Base-by-base conservation (phyloP, 2,329 filamentous ascomycete species). In the Aureobasidium sp. region DNA sequence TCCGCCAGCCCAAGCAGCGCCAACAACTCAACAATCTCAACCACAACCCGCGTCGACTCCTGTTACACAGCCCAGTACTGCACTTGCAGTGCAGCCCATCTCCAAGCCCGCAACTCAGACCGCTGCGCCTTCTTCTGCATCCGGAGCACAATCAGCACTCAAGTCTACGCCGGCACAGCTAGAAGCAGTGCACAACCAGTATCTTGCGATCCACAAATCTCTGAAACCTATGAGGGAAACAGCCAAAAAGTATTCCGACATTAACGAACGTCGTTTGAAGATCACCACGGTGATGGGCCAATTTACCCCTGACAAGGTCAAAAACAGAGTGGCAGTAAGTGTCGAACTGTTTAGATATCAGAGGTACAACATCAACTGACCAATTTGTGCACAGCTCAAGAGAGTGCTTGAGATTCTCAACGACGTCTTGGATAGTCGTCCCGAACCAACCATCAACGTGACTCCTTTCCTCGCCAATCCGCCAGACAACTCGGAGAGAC, bases 281-380 rank as follows among this genome's bases (percentile, higher is more conserved):
- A 85, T 94, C 59, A 82, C 83, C 42, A 88, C 87, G 68, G 85
- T 82, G 21, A 81, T 93, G 60, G 90, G 90, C 7, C 89, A 94
- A 70, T 75, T 91, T 32, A 87, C 86, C 1, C 81, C 81, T 42
- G 86, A 83, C 62, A 86, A 83, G 67, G 82, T 81, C 11, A 81
- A 80, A 27, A 91, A 91, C 67, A 80, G 75, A 55, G 69, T 74
- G 63, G 81, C 82, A 66, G 83, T 86, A 75, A 67, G 78, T 74
- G 30, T 44, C 15, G 25, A 39, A 6, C 30, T 15, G 11, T 27
- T 16, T 50, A 11, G 15, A 15, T 27, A 11, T n/a, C 29, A 50
- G 42, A 27, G 13, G 42, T 27, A 37, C 10, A n/a, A 10, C 39
- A 21, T 32, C 16, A 4, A 59, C 27, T 59, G 25, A 59, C 27